Conservation (phyloP, 148 eudicot genomes). For the Rhododendron henanense region DNA sequence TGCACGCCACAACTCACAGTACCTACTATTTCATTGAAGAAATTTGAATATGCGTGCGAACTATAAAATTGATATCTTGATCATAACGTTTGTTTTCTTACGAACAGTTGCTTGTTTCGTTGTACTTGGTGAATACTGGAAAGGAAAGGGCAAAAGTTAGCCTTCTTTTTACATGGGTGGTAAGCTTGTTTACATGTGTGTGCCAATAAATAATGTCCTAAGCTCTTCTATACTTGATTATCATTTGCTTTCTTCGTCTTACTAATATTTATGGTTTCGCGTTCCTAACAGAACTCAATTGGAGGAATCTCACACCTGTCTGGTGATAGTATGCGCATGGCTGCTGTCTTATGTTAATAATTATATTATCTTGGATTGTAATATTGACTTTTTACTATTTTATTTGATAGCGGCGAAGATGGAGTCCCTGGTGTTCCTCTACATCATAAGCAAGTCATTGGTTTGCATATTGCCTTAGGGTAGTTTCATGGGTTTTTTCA, state of each 20-base stretch:
- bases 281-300: constrained; percentile 69
- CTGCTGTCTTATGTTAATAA: background rate
- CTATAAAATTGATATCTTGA: background rate
- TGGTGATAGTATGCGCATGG: constrained; percentile 46
- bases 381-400: constrained; percentile 7
- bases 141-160: constrained; percentile 96
- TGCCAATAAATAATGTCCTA: background rate
- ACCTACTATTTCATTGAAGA: background rate
- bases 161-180: constrained; percentile 97
- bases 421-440: constrained; percentile 95
- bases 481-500: background rate
- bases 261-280: background rate
- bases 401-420: constrained; percentile 66
- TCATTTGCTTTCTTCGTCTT: background rate
- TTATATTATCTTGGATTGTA: background rate
- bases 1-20: background rate
- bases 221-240: constrained; percentile 2
- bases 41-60: background rate
- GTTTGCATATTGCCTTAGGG: constrained; percentile 25
- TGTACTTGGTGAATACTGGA: constrained; percentile 89
- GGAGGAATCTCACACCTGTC: constrained; percentile 91
- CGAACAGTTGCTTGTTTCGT: constrained; percentile 10
- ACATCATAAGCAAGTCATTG: constrained; percentile 92
- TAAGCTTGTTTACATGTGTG: constrained; percentile 36
- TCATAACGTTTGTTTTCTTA: background rate